A percentile compares a stretch with the other conserved stretches of the same genome.
Evolutionary conservation across 257 asterid genomes (phyloP).

Genomic region (Forsythia viridissima): DNA sequence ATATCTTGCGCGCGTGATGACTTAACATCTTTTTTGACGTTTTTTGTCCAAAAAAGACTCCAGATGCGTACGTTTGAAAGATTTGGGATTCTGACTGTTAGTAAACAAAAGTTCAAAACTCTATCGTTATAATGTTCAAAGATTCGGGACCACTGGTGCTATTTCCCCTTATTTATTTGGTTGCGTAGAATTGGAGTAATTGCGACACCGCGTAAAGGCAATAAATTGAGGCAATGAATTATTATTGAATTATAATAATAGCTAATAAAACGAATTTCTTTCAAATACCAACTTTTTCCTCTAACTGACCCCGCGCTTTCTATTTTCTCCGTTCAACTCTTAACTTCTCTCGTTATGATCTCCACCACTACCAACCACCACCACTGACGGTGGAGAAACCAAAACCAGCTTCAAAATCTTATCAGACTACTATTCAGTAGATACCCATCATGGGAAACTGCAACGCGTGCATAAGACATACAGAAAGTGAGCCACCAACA

Average conservation of each 20-base stretch:
- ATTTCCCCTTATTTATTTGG: too few species aligned
- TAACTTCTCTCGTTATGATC: slow-evolving; percentile 29
- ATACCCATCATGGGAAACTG: slow-evolving; percentile 72
- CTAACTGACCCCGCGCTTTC: slow-evolving; percentile 59
- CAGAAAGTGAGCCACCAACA: slow-evolving; percentile 33
- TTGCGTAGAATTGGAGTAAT: background rate
- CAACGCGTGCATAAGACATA: slow-evolving; percentile 70
- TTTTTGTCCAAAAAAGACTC: too few species aligned
- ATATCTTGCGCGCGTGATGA: too few species aligned
- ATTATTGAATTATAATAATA: slow-evolving; percentile 5
- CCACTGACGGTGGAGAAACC: slow-evolving; percentile 33
- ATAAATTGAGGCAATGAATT: background rate
- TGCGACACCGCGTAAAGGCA: background rate
- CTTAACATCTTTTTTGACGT: too few species aligned
- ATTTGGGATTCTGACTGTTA: too few species aligned
- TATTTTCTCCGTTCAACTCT: slow-evolving; percentile 25
- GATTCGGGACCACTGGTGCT: too few species aligned
- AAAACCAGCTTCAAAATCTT: background rate
- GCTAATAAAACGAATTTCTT: slow-evolving; percentile 25
- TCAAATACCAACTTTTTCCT: slow-evolving; percentile 41
- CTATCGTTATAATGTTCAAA: too few species aligned
- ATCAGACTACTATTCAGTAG: background rate
- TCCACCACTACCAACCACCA: slow-evolving; percentile 32
- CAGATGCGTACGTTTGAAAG: too few species aligned
- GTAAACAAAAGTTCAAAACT: too few species aligned